phyloP scores from a whole-genome alignment of 2,329 filamentous ascomycete species.

The Sporothrix protearum region DNA sequence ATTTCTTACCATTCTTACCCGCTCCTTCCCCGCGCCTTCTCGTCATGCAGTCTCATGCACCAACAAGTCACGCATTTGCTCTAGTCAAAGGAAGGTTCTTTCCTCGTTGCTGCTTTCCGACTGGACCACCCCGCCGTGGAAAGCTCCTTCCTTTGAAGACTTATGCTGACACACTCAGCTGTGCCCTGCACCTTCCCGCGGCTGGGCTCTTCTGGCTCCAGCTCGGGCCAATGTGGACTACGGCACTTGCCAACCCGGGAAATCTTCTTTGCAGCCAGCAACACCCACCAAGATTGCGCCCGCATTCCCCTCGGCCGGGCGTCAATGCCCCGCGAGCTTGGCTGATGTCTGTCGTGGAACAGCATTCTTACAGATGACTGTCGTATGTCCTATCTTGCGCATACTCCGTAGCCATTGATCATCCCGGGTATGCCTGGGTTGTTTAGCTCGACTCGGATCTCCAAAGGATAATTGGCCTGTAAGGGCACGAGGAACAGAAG shows the following conservation, averaged over 20 bases:
- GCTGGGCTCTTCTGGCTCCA: not conserved
- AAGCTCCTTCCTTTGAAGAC: not conserved
- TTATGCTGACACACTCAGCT: not conserved
- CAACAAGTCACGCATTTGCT: not conserved
- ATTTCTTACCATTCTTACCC: not conserved
- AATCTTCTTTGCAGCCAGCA: constrained; percentile 31
- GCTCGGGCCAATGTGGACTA: constrained; percentile 19
- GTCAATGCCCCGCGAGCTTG: constrained; percentile 18
- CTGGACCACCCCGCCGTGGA: not conserved
- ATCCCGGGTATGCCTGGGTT: constrained; percentile 17
- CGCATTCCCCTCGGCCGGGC: constrained; percentile 33
- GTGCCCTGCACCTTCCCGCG: not conserved
- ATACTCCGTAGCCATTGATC: constrained; percentile 12
- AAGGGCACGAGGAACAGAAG: constrained; percentile 4
- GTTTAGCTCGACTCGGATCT: not conserved
- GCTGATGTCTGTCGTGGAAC: not conserved
- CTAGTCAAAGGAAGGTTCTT: not conserved
- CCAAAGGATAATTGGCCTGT: constrained; percentile 1
- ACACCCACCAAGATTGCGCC: not conserved
- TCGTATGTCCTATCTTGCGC: constrained; percentile 18
- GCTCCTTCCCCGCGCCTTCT: not conserved
- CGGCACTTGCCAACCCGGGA: constrained; percentile 28
- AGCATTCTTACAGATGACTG: not conserved
- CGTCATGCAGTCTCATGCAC: not conserved
- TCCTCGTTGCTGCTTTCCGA: constrained; percentile 1